These are phyloP conservation scores for Cicer pinnatifidum DNA, from an alignment of 306 rosid genomes.

Conservation along the genomic window DNA sequence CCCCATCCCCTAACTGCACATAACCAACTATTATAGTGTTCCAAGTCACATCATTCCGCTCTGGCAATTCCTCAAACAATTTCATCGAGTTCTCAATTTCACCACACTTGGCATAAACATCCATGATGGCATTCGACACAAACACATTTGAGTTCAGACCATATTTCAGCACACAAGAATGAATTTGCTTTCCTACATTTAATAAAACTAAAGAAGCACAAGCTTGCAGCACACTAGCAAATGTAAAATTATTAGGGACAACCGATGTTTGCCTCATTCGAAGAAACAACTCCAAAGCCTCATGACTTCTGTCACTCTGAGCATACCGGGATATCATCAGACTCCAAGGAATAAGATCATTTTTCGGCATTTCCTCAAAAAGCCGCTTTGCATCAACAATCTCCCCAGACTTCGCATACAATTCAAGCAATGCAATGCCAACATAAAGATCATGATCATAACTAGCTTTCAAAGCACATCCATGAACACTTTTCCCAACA, in stretches of 20 bases:
- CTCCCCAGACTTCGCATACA: slow-evolving; percentile 18
- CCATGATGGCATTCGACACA: slow-evolving; percentile 19
- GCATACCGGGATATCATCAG: slow-evolving; percentile 11
- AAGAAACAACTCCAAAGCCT: slow-evolving; percentile 16
- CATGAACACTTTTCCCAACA: slow-evolving; percentile 18
- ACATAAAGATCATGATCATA: slow-evolving; percentile 17
- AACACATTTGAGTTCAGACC: slow-evolving; percentile 16
- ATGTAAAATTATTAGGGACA: slow-evolving; percentile 26
- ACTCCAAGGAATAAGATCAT: slow-evolving; percentile 25
- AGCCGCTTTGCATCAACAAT: neutral
- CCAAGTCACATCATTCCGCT: slow-evolving; percentile 25
- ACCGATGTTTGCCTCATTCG: slow-evolving; percentile 18
- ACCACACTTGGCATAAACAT: slow-evolving; percentile 28
- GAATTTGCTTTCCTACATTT: slow-evolving; percentile 4
- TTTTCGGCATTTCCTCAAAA: slow-evolving; percentile 25
- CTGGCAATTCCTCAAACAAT: slow-evolving; percentile 18
- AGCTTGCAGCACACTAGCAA: slow-evolving; percentile 32
- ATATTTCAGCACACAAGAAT: slow-evolving; percentile 19
- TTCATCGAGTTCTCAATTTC: slow-evolving; percentile 20
- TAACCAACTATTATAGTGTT: slow-evolving; percentile 13
- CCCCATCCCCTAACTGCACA: slow-evolving; percentile 26
- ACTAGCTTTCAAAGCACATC: slow-evolving; percentile 16
- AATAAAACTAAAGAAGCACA: slow-evolving; percentile 8
- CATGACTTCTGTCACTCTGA: slow-evolving; percentile 7
- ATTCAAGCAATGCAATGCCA: slow-evolving; percentile 18